Base-by-base conservation (phyloP, 306 rosid species). In the Herpetospermum pedunculosum region DNA sequence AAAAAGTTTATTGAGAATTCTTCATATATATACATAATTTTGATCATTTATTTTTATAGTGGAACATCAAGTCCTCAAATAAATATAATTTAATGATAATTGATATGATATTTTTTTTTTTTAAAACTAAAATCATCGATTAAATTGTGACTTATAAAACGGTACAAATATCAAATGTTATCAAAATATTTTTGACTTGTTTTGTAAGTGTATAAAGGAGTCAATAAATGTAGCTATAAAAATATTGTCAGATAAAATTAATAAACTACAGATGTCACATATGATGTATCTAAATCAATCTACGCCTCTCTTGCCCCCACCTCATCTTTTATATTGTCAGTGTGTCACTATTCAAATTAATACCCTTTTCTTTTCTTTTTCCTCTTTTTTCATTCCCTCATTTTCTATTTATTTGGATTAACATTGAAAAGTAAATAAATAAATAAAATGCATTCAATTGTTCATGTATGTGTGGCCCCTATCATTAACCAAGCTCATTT, bases 391-490 rank as follows among this genome's bases (percentile, higher is more conserved):
- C 2, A 9, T 52, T 21, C 15, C 59, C 26, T 53, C n/a, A 1
- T 7, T 48, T 48, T 48, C 5, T 14, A 49, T 49, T 49, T 49
- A 49, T 49, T 49, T 49, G 23, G 54, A 49, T 49, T 49, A 49
- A n/a, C n/a, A n/a, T n/a, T n/a, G n/a, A n/a, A n/a, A n/a, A n/a
- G n/a, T n/a, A n/a, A n/a, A n/a, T n/a, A n/a, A n/a, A n/a, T n/a
- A n/a, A n/a, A n/a, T n/a, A n/a, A n/a, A n/a, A n/a, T 58, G 65
- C 65, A 58, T 58, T 58, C 40, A 58, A 15, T 58, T 58, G 65
- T 29, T 29, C 40, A 58, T 29, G 65, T 14, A 15, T 29, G 7
- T 50, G 57, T 21, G 60, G 40, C 65, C 65, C 59, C 38, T 29
- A 4, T 29, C 65, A 29, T 30, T 29, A 58, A 58, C 40, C 65